Base-by-base conservation (phyloP, 768 basidiomycete species). In the Mycena sanguinolenta region DNA sequence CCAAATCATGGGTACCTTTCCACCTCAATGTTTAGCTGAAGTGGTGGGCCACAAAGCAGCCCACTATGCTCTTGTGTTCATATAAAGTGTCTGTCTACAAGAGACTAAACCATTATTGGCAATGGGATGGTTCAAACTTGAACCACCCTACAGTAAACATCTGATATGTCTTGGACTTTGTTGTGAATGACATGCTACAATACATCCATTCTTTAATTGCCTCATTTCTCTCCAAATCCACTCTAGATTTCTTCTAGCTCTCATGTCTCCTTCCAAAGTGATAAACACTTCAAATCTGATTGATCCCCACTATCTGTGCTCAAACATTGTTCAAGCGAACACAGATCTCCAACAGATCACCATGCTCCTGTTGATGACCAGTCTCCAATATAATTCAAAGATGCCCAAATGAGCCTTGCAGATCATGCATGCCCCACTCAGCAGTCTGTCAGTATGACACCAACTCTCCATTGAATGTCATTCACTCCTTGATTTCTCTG, bases 281-380 rank as follows among this genome's bases (percentile, higher is more conserved):
- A 63, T 88, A 88, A 2, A 85, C 83, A 3, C 58, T 80, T 8
- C 71, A 44, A n/a, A 86, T 86, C 70, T 87, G 80, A 75, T 82
- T 86, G 28, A 81, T 74, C 1, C 86, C 84, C 23, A 87, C 78
- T 17, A 42, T n/a, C n/a, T n/a, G n/a, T n/a, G n/a, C n/a, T n/a
- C n/a, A n/a, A n/a, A n/a, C n/a, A n/a, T n/a, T n/a, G n/a, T n/a
- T n/a, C n/a, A n/a, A n/a, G n/a, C n/a, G n/a, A n/a, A n/a, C n/a
- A n/a, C n/a, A n/a, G n/a, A n/a, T n/a, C 82, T 44, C 42, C 13
- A 44, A 6, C 6, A 19, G 6, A 7, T 44, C 42, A 13, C 42
- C 42, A 14, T 4, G 10, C 17, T 44, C 42, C 17, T 44, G 14
- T 19, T 44, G 42, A 19, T 4, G 17, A 14, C 42, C 42, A 16